Conservation (phyloP, 2,329 filamentous ascomycete genomes). For the Aspergillus bombycis region DNA sequence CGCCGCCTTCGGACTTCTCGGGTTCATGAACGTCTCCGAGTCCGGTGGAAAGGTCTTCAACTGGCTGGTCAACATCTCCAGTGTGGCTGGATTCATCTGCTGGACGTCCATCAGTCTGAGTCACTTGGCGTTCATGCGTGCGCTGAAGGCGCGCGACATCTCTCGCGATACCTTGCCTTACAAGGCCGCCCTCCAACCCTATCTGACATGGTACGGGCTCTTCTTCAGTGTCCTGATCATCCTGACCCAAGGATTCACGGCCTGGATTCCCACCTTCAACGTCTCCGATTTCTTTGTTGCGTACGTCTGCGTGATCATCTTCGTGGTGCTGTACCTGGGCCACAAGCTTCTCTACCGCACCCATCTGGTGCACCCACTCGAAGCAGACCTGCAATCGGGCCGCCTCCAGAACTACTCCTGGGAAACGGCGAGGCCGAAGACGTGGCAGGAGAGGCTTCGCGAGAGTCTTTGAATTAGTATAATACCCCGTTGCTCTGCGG, state of each 20-base stretch:
- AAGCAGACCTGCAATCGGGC: constrained; percentile 48
- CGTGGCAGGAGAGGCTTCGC: constrained; percentile 24
- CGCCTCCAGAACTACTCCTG: constrained; percentile 32
- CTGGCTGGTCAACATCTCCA: constrained; percentile 37
- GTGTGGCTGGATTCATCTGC: constrained; percentile 36
- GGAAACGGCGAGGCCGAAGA: constrained; percentile 32
- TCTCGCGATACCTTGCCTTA: constrained; percentile 63
- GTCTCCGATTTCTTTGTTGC: constrained; percentile 63
- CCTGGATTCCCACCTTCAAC: constrained; percentile 63
- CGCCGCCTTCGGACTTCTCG: constrained; percentile 61
- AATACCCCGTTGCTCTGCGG: background rate
- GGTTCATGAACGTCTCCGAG: constrained; percentile 68
- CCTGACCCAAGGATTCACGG: constrained; percentile 68
- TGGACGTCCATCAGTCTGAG: constrained; percentile 48
- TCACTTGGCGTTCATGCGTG: constrained; percentile 67
- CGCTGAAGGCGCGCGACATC: constrained; percentile 58
- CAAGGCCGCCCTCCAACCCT: constrained; percentile 63
- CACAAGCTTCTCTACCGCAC: constrained; percentile 56
- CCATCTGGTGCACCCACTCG: constrained; percentile 37
- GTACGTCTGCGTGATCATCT: constrained; percentile 67
- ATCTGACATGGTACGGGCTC: constrained; percentile 65
- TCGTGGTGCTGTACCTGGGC: constrained; percentile 59
- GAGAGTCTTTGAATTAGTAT: constrained; percentile 1
- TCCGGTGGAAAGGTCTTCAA: constrained; percentile 63
- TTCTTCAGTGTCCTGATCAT: constrained; percentile 67